Base-by-base conservation (phyloP, 306 rosid genomes). In the Ziziphus jujuba region DNA sequence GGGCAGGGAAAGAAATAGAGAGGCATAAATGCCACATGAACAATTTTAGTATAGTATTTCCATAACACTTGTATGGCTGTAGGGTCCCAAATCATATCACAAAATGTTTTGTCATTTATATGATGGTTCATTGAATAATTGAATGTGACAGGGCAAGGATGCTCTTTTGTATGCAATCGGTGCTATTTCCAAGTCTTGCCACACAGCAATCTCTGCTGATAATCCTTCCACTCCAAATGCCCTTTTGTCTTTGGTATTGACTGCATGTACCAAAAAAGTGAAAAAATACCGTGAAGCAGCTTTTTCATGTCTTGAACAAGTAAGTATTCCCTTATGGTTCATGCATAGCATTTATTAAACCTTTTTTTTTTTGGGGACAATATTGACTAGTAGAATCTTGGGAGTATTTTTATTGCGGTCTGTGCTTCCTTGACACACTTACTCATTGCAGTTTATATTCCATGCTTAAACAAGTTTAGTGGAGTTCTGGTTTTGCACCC, bases 271-370 rank as follows among this genome's bases (percentile, higher is more conserved):
- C 62, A 86, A 85, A 83, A 90, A 92, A 71, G 85, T 63, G 34
- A 92, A 90, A 80, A 87, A 84, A 75, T 90, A 87, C 59, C 90
- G 91, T 45, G 98, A 90, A 78, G 96, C 91, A 23, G 97, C 96
- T 43, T 80, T 92, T 73, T 44, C 88, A 49, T 83, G 93, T 81
- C 98, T 90, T 65, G 96, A 92, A 44, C 84, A 87, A 91, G 97
- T 86, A 65, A 59, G 73, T 25, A 40, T 61, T 80, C 67, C 49
- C 15, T 35, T 38, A 44, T 74, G 56, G 53, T 61, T 70, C 65
- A 69, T 22, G 55, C 44, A 40, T 19, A 68, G 65, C 70, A 58
- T 56, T 15, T 57, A 49, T 50, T 33, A 50, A 63, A 61, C 31
- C 47, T 36, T 48, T 59, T 65, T 65, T 63, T 62, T 10, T 59